Base-by-base conservation (phyloP, 345 rosid genomes). In the Gynandropsis gynandra region DNA sequence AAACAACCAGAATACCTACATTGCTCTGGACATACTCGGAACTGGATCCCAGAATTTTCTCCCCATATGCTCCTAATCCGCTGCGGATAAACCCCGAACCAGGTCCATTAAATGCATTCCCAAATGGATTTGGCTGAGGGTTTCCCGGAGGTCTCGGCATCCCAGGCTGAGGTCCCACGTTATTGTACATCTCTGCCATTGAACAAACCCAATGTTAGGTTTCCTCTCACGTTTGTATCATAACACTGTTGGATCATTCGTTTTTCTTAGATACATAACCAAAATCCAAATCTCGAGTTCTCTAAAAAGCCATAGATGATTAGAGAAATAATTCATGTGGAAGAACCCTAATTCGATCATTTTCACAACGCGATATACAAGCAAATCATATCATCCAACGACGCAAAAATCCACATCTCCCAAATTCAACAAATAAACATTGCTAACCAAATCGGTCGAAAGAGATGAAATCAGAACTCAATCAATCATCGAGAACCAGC, bases 1-100 rank as follows among this genome's bases (percentile, higher is more conserved):
- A 36, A 11, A 10, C 1, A 51, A 4, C 44, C 36, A 35, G 40
- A 51, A 50, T 17, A 55, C 92, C 75, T 69, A 86, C 95, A 64
- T 80, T 86, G 70, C 89, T 83, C 72, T 85, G 95, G 58, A 80
- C 92, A 40, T 86, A 86, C 58, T 80, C 88, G 18, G 89, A 80
- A 66, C 95, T 80, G 14, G 92, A 80, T 13, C 87, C 85, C 14
- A 87, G 45, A 58, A 77, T 67, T 71, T 73, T 83, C 71, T 73
- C 96, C 39, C 89, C 85, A 52, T 83, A 87, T 18, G 89, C 92
- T 40, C 92, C 93, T 42, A 87, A 63, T 38, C 95, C 88, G 50
- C 85, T 78, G 38, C 67, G 74, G 45, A 83, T 76, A 39, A 87
- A 70, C 43, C 84, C 95, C 27, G 95, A 82, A 64, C 95, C 76